Percentiles rank a stretch among this genome's conserved stretches.
Evolutionary conservation across 192 early-diverging fungal genomes (phyloP).

Genomic region (Dimargaris cristalligena): DNA sequence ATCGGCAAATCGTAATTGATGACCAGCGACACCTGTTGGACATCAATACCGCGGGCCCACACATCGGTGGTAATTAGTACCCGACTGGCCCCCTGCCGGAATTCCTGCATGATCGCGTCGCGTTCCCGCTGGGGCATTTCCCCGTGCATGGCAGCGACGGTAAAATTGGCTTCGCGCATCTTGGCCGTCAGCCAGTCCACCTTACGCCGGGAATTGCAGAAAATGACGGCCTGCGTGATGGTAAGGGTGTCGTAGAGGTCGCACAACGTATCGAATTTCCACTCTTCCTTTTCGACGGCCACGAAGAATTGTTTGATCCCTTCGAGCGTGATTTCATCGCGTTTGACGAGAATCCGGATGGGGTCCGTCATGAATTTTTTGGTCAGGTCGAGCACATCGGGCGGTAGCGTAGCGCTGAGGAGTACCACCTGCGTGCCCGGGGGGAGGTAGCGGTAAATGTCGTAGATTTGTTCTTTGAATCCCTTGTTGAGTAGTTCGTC

Average conservation of each 20-base stretch:
- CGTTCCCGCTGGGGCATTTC: conserved; percentile 98
- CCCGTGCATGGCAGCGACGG: conserved; percentile 97
- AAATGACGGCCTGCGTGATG: conserved; percentile 97
- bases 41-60: conserved; percentile 98
- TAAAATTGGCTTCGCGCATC: conserved; percentile 94
- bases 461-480: conserved; percentile 97
- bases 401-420: conserved; percentile 79
- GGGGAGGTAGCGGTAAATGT: conserved; percentile 81
- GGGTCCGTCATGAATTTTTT: conserved; percentile 97
- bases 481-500: conserved; percentile 88
- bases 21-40: conserved; percentile 96
- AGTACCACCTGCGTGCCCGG: conserved; percentile 85
- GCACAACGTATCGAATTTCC: conserved; percentile 97
- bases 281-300: conserved; percentile 90
- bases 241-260: conserved; percentile 94
- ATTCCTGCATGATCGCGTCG: conserved; percentile 94
- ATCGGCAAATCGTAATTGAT: conserved; percentile 94
- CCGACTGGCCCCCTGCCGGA: conserved; percentile 81
- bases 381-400: conserved; percentile 92
- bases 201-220: conserved; percentile 93
- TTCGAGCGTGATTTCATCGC: conserved; percentile 96
- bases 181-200: conserved; percentile 95
- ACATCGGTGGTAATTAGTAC: conserved; percentile 97
- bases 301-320: conserved; percentile 99
- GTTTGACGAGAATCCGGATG: conserved; percentile 88